Conservation (phyloP, 192 early-diverging fungal genomes). For the Rhizophagus clarus region DNA sequence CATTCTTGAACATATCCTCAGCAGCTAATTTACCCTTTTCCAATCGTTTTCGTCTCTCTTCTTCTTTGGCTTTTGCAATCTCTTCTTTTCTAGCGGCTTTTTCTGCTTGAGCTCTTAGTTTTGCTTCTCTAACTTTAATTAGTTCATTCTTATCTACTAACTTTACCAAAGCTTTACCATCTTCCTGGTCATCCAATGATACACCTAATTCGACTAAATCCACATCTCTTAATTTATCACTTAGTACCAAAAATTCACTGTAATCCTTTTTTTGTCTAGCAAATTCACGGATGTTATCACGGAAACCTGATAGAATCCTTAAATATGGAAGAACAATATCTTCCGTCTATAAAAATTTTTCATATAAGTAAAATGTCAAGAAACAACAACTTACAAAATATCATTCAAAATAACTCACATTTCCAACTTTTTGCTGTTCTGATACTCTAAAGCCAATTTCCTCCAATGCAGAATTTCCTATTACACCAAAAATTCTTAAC, state of each 20-base stretch:
- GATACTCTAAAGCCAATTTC: constrained; percentile 68
- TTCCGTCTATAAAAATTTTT: constrained; percentile 44
- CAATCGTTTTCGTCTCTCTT: constrained; percentile 67
- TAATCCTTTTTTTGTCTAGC: constrained; percentile 57
- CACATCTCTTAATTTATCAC: constrained; percentile 87
- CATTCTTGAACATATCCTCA: constrained; percentile 78
- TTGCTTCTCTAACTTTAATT: constrained; percentile 65
- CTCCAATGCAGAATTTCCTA: constrained; percentile 53
- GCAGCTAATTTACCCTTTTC: constrained; percentile 79
- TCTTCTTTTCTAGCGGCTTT: constrained; percentile 66
- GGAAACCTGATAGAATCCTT: constrained; percentile 78
- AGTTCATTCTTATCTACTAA: constrained; percentile 77
- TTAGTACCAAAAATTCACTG: constrained; percentile 68
- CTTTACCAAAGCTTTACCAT: constrained; percentile 92
- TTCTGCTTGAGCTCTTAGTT: constrained; percentile 64
- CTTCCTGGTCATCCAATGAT: constrained; percentile 92
- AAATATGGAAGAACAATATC: constrained; percentile 79
- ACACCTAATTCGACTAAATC: constrained; percentile 89
- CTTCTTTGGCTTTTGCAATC: constrained; percentile 59
- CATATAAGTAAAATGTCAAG: neutral
- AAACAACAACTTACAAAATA: neutral
- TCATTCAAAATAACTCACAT: constrained; percentile 33
- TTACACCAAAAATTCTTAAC: constrained; percentile 82
- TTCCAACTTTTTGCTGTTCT: constrained; percentile 40
- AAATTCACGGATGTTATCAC: constrained; percentile 83